Conservation (phyloP, 257 asterid species). For the Salvia miltiorrhiza region DNA sequence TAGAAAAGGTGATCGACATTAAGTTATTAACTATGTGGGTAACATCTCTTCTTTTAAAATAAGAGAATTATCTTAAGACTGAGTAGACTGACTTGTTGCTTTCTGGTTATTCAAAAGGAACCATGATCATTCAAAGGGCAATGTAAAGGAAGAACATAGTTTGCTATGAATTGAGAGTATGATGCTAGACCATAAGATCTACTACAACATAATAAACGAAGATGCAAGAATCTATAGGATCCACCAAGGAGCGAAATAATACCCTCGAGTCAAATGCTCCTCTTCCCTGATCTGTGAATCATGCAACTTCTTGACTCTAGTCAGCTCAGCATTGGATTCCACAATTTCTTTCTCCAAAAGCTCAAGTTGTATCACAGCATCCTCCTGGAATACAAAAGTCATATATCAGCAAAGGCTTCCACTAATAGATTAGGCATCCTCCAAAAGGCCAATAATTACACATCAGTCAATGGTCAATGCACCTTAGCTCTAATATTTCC, state of each 20-base stretch:
- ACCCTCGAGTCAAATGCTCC: constrained; percentile 85
- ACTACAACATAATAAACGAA: constrained; percentile 18
- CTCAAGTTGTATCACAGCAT: constrained; percentile 72
- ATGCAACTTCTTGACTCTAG: constrained; percentile 51
- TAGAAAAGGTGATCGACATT: neutral
- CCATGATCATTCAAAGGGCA: neutral
- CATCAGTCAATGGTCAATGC: constrained; percentile 16
- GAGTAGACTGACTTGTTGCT: neutral
- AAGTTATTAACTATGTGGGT: neutral
- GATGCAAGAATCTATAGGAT: neutral
- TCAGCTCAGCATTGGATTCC: constrained; percentile 62
- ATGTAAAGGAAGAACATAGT: neutral
- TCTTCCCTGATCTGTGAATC: constrained; percentile 74
- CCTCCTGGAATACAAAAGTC: constrained; percentile 58
- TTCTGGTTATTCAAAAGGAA: neutral
- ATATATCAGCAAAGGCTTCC: constrained; percentile 23
- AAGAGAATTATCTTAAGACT: neutral
- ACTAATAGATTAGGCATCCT: constrained; percentile 5
- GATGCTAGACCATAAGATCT: constrained; percentile 11
- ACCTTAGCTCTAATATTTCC: constrained; percentile 81
- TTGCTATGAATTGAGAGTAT: neutral
- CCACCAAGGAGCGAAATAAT: constrained; percentile 25
- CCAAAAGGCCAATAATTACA: constrained; percentile 14
- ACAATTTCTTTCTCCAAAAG: constrained; percentile 75
- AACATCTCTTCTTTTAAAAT: neutral